Evolutionary conservation across 139 green algal genomes (phyloP).

Genomic region (Chloropicon primus): DNA sequence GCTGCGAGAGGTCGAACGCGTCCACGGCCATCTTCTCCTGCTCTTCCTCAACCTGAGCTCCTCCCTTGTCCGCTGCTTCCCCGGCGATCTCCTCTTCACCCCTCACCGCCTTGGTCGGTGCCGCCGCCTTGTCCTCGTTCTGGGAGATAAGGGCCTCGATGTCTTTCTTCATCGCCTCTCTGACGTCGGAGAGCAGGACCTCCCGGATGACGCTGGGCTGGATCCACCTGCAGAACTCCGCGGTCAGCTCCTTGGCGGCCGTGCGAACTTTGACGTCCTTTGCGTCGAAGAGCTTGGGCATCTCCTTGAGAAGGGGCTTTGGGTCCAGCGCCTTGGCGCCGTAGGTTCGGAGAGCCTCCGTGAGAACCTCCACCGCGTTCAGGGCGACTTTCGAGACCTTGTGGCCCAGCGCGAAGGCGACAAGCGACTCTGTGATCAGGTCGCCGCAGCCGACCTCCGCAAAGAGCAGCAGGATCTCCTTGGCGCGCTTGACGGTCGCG

Average conservation of each 20-base stretch:
- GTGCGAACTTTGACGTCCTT: constrained; percentile 70
- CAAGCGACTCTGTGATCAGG: constrained; percentile 32
- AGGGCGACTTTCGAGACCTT: constrained; percentile 16
- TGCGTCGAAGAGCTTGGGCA: constrained; percentile 68
- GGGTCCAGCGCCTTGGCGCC: constrained; percentile 54
- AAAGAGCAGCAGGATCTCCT: constrained; percentile 51
- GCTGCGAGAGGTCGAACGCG: constrained; percentile 63
- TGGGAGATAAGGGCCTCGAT: constrained; percentile 44
- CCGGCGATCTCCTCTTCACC: not conserved
- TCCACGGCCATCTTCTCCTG: constrained; percentile 37
- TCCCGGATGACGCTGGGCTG: constrained; percentile 49
- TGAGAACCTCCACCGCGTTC: constrained; percentile 36
- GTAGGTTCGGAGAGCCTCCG: constrained; percentile 33
- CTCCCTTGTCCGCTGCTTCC: not conserved
- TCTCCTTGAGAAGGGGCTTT: constrained; percentile 67
- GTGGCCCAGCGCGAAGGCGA: not conserved
- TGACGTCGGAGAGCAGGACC: constrained; percentile 70
- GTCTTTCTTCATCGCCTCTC: constrained; percentile 77
- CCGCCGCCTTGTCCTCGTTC: constrained; percentile 36
- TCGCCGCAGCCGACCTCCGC: constrained; percentile 68
- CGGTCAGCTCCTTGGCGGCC: constrained; percentile 68
- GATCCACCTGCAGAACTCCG: constrained; percentile 65
- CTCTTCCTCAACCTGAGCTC: constrained; percentile 1
- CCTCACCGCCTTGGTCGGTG: constrained; percentile 14
- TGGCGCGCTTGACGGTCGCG: constrained; percentile 48